phyloP scores from a whole-genome alignment of 208 protist species.

The Leishmania turanica region DNA sequence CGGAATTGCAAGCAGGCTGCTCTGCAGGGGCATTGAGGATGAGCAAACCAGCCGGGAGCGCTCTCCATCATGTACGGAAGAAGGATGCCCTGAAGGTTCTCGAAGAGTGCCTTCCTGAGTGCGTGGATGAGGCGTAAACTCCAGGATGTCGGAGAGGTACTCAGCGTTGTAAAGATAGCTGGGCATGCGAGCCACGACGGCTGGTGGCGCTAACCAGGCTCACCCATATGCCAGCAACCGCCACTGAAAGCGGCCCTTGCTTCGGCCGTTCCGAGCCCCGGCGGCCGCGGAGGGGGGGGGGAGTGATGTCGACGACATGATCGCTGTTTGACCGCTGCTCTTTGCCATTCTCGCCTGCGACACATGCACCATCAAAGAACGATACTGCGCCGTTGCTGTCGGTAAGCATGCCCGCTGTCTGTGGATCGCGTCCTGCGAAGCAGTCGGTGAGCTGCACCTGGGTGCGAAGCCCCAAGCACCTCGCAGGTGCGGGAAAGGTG shows the following conservation, averaged over 20 bases:
- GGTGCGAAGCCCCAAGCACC: neutral
- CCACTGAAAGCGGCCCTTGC: slow-evolving; percentile 6
- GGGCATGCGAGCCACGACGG: slow-evolving; percentile 37
- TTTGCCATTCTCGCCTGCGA: neutral
- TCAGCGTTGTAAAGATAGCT: slow-evolving; percentile 42
- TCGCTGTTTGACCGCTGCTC: neutral
- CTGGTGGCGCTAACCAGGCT: slow-evolving; percentile 39
- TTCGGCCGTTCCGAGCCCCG: neutral
- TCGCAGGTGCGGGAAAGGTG: neutral
- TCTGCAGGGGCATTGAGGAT: slow-evolving; percentile 33
- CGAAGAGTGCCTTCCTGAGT: slow-evolving; percentile 55
- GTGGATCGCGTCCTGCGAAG: neutral
- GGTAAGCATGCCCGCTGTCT: neutral
- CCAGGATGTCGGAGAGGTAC: slow-evolving; percentile 36
- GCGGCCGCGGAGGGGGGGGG: neutral
- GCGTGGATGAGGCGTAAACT: slow-evolving; percentile 58
- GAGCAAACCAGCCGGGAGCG: slow-evolving; percentile 42
- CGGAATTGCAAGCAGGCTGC: slow-evolving; percentile 57
- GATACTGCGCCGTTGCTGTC: neutral
- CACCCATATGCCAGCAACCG: slow-evolving; percentile 23
- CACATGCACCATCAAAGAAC: neutral
- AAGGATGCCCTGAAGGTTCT: slow-evolving; percentile 53
- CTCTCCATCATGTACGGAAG: slow-evolving; percentile 52
- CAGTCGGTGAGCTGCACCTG: neutral
- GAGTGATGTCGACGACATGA: neutral